phyloP scores from a whole-genome alignment of 495 filamentous ascomycete species.

The Aspergillus ellipticus region DNA sequence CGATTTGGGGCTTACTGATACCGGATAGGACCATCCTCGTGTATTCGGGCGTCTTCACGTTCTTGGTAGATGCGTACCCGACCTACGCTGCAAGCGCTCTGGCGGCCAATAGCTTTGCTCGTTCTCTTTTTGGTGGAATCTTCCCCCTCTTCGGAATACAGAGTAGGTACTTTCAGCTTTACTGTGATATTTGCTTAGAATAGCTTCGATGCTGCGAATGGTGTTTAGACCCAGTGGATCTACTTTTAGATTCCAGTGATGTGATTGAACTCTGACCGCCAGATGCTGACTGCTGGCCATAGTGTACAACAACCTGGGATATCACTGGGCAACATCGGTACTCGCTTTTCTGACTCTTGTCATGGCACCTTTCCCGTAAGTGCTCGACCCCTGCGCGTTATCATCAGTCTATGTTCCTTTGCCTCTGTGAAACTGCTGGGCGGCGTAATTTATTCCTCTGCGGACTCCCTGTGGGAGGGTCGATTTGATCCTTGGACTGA shows the following conservation, averaged over 20 bases:
- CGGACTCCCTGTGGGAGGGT: constrained; percentile 12
- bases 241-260: background rate
- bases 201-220: background rate
- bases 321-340: constrained; percentile 68
- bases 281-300: constrained; percentile 27
- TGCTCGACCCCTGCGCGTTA: constrained; percentile 11
- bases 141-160: constrained; percentile 69
- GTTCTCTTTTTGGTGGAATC: constrained; percentile 78
- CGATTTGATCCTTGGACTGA: constrained; percentile 8
- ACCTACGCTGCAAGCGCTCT: constrained; percentile 83
- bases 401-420: constrained; percentile 5
- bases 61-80: constrained; percentile 91
- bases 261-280: constrained; percentile 11
- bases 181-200: too few species aligned
- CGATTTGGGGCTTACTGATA: background rate
- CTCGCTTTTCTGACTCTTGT: constrained; percentile 65
- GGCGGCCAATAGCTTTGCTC: constrained; percentile 82
- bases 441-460: constrained; percentile 7
- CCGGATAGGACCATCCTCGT: constrained; percentile 64
- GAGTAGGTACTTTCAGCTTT: constrained; percentile 42
- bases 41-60: constrained; percentile 88
- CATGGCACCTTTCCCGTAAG: constrained; percentile 67
- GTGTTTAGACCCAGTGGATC: background rate
- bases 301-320: constrained; percentile 66
- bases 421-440: constrained; percentile 1